Evolutionary conservation across 257 asterid species (phyloP), one percentile per base, ranked within the genome.

Genomic region (Nicotiana noctiflora): DNA sequence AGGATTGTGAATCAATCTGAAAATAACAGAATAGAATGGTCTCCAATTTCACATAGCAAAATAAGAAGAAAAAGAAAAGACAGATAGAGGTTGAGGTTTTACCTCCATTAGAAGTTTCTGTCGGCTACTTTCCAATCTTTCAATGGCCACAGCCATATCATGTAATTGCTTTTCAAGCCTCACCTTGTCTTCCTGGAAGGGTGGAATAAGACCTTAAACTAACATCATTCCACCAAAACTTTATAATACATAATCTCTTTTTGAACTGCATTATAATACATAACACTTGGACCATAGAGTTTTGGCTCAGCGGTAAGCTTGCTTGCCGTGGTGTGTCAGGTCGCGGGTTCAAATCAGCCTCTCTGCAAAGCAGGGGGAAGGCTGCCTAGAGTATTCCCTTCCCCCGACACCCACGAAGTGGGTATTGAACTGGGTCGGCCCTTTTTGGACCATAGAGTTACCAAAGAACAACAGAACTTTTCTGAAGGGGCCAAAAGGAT

Each of bases 1-100:
- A 87, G 81, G 99, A 95, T 79, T 95, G 99, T 77, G 99, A 95
- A 85, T 95, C 99, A 65, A 95, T 90, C 99, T 95, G 91, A 81
- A 81, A 46, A 84, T 25, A 80, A 74, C 53, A 52, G 14, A 49
- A 57, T 19, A 56, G 13, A 74, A 61, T 79, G 63, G 87, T 81
- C 77, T 83, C 65, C 82, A 82, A 72, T 70, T 84, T 84, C 37
- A 53, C 51, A 66, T 61, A 23, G 66, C 32, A 44, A 32, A 65
- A 32, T 12, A n/a, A 70, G 62, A 31, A 37, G 11, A 53, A 3
- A 51, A 13, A 67, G 21, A 59, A 59, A 64, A 18, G 8, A 51
- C 10, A 25, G 44, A 37, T 68, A 63, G 81, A 75, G 62, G 77
- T 60, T 40, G 81, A 75, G 62, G 77, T 60, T 40, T 51, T 84